Base-by-base conservation (phyloP, 2,329 filamentous ascomycete species). In the Botrytis fragariae region DNA sequence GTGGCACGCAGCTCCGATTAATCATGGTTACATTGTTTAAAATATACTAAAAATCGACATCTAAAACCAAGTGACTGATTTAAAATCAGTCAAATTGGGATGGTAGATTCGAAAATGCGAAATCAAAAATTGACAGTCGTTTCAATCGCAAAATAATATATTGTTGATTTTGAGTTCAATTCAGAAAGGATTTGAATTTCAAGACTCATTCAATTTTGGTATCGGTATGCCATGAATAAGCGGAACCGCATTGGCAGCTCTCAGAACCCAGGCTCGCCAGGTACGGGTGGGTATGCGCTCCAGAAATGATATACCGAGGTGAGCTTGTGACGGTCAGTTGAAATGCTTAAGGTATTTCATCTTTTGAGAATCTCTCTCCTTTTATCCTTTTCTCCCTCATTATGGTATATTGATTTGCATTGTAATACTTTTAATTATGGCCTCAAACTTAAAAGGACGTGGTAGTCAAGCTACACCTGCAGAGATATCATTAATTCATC, bases 401-500 rank as follows among this genome's bases (percentile, higher is more conserved):
- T 65, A 35, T 44, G 18, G 29, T 62, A 22, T 72, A 29, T 37
- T 39, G 65, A 69, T 59, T 72, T 69, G 25, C 32, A n/a, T 48
- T 45, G 45, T 74, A 64, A 42, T 61, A 57, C 37, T 63, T 67
- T 59, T 61, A 51, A 74, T 57, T 35, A 80, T 80, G 77, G 75
- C 77, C 14, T 75, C 76, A 44, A 76, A 78, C 69, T 60, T 68
- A 22, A 77, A 74, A 74, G 75, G 77, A 59, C 76, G 85, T 81
- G 88, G 87, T 80, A 84, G 85, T 81, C 87, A 87, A 78, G 87
- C 92, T 61, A 91, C 91, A 48, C 87, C 92, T 75, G 94, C 94
- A 74, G 95, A 97, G 84, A 88, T 98, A 77, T 92, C 92, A 72
- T 88, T 98, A 74, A 89, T 94, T 65, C 93, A 95, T 78, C 87